Conservation (phyloP, 2,329 filamentous ascomycete genomes). For the Penicillium sp. region DNA sequence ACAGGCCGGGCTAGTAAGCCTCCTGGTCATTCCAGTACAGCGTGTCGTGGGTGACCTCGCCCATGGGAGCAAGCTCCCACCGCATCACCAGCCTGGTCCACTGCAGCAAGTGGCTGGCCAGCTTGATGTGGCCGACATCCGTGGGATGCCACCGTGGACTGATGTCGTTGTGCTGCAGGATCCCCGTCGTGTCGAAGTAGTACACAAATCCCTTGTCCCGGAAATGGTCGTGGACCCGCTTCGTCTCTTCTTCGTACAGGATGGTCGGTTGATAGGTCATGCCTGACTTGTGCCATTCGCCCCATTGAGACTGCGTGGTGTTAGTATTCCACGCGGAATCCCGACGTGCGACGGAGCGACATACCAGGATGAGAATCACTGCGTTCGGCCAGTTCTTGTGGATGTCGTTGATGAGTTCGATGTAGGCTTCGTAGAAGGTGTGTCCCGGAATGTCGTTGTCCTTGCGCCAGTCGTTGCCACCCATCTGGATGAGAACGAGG, state of each 20-base stretch:
- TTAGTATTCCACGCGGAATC: constrained; percentile 8
- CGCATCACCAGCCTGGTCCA: constrained; percentile 56
- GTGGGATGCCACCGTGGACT: constrained; percentile 59
- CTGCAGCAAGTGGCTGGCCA: constrained; percentile 59
- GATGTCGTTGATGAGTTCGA: constrained; percentile 43
- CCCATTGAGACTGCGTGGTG: constrained; percentile 50
- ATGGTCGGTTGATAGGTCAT: constrained; percentile 51
- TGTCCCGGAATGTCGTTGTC: constrained; percentile 41
- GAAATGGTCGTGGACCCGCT: constrained; percentile 53
- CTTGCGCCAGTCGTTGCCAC: constrained; percentile 48
- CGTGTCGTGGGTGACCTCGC: constrained; percentile 53
- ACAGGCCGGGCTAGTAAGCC: constrained; percentile 47
- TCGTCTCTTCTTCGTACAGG: constrained; percentile 52
- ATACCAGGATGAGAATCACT: constrained; percentile 43
- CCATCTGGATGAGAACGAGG: constrained; percentile 48
- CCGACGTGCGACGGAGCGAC: background rate
- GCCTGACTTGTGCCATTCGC: constrained; percentile 52
- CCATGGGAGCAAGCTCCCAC: constrained; percentile 56
- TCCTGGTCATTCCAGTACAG: constrained; percentile 54
- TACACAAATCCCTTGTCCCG: constrained; percentile 53
- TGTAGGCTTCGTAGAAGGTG: constrained; percentile 42
- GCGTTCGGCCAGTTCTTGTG: constrained; percentile 43
- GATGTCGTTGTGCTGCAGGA: constrained; percentile 62
- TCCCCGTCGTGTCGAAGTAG: constrained; percentile 61
- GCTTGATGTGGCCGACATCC: constrained; percentile 60